Conservation (phyloP, 1,284 basidiomycete genomes). For the Ganoderma boninense region DNA sequence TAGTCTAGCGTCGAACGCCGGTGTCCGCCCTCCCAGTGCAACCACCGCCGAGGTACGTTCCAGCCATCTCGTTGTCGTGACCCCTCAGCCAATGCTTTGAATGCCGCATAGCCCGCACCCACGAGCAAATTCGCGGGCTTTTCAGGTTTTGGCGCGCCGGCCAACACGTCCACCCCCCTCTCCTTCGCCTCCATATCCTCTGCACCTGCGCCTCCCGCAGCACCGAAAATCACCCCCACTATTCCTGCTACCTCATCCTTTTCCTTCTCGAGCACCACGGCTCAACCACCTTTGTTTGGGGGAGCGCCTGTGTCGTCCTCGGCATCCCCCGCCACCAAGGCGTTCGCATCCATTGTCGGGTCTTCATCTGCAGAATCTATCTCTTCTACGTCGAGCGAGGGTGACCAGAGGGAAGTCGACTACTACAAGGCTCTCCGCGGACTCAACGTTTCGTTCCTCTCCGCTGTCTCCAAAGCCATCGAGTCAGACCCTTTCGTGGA, state of each 20-base stretch:
- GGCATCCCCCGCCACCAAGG: conserved; percentile 46
- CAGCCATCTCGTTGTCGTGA: not conserved
- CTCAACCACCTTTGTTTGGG: conserved; percentile 20
- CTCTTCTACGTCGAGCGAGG: conserved; percentile 32
- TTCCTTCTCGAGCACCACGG: conserved; percentile 34
- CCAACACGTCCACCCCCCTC: conserved; percentile 30
- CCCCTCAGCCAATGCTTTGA: not conserved
- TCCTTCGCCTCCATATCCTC: conserved; percentile 27
- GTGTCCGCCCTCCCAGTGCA: conserved; percentile 14
- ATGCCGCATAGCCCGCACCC: conserved; percentile 18
- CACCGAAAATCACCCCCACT: conserved; percentile 20
- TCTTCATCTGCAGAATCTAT: conserved; percentile 26
- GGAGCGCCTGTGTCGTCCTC: conserved; percentile 38
- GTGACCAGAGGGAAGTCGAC: conserved; percentile 49
- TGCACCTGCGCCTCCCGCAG: conserved; percentile 23
- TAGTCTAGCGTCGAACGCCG: not conserved
- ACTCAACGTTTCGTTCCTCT: conserved; percentile 78
- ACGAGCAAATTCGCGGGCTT: conserved; percentile 54
- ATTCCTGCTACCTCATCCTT: conserved; percentile 36
- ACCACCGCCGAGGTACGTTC: conserved; percentile 16
- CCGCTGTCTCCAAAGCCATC: conserved; percentile 67
- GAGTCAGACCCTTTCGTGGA: conserved; percentile 84
- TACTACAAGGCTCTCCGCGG: conserved; percentile 85
- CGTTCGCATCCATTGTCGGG: conserved; percentile 44
- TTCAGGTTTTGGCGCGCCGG: conserved; percentile 53